Evolutionary conservation across 2,329 filamentous ascomycete genomes (phyloP), one percentile per base, ranked within the genome.

Genomic region (Camillea tinctor): DNA sequence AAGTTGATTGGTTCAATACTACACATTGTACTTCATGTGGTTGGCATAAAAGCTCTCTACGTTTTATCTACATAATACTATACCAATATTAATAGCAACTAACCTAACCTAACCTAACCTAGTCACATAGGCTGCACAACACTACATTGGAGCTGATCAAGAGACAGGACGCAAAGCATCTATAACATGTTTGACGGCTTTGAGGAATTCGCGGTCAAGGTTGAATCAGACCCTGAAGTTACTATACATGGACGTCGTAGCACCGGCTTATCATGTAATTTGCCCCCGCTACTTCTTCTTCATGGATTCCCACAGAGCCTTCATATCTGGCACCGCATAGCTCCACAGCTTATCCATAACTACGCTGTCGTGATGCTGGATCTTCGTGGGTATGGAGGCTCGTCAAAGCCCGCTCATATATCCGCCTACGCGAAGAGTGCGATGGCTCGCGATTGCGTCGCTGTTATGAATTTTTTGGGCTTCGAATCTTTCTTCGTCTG

Each of bases 301-400:
- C 81, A 84, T 57, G 82, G 81, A 40, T 84, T 80, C 63, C 82
- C 82, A 0, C 81, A 84, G 66, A 83, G 75, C 4, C 74, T 76
- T 19, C 78, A 80, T 61, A 83, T 84, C 19, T 84, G 82, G 82
- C 80, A 84, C 67, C 69, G 70, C 5, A 69, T 84, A 1, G 73
- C 76, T 0, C 75, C 76, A 0, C 68, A 71, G 21, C 74, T 84
- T 1, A 65, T 70, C 0, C 64, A 69, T 13, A 73, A 72, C 36
- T 84, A 77, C 72, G 79, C 73, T 0, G 63, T 84, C 3, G 66
- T 84, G 2, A 67, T 79, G 2, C 69, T 81, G 1, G 82, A 84
- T 64, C 73, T 84, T 8, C 79, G 82, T 19, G 82, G 82, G 30
- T 84, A 84, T 58, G 82, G 82, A 13, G 57, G 69, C 26, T 83